Evolutionary conservation across 257 asterid genomes (phyloP), one percentile per base, ranked within the genome.

Genomic region (Echites panduratus): DNA sequence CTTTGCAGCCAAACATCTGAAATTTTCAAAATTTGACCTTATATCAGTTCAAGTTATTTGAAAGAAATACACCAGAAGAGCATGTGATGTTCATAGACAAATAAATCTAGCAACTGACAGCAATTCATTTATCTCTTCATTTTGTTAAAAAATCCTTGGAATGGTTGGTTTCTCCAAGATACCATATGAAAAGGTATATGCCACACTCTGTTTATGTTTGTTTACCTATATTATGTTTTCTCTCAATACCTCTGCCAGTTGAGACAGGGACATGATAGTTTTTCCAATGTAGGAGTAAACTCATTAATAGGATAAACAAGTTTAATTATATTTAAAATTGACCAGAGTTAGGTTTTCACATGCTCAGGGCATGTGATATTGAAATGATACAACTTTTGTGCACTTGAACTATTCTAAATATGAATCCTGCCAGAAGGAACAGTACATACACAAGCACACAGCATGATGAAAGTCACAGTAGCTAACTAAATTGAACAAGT

Each of bases 1-100:
- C 85, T 89, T 91, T 63, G 88, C 90, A 65, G 93, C 80, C 77
- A 82, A 82, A 69, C 97, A 92, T 82, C 97, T 92, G 81, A 61
- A 27, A 22, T 66, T 48, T 64, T 13, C 10, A 50, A 73, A 9
- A 69, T 20, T 45, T 20, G 24, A 72, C 45, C 53, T 63, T 44
- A 57, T 7, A 45, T 2, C 27, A 29, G 52, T 35, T 67, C 41
- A 7, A 41, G 63, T 45, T 32, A 20, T 27, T n/a, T n/a, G n/a
- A n/a, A n/a, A n/a, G n/a, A n/a, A n/a, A n/a, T n/a, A n/a, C n/a
- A n/a, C n/a, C n/a, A 48, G 27, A 56, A 35, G 13, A 38, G 29
- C 5, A 56, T 9, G 13, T 56, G 44, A 58, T 58, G 41, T 19
- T 35, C 53, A 13, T 22, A 72, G 53, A 40, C 22, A 56, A 71